These are phyloP conservation scores for Candida ovalis DNA, from an alignment of 805 yeast species.

Conservation along the genomic window DNA sequence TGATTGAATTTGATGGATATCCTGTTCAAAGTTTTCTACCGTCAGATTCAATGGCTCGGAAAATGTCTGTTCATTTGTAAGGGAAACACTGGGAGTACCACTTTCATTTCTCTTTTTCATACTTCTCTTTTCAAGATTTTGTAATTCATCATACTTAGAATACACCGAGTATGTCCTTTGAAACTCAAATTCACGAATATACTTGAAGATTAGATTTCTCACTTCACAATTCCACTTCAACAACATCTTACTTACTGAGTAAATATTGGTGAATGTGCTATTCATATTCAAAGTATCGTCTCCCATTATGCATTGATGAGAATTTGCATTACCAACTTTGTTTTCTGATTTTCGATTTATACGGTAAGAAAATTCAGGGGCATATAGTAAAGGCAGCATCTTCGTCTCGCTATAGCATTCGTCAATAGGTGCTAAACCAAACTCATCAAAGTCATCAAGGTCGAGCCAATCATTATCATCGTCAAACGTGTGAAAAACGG, in stretches of 20 bases:
- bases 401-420: constrained; percentile 37
- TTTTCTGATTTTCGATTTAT: constrained; percentile 39
- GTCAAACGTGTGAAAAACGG: constrained; percentile 39
- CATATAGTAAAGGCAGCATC: constrained; percentile 59
- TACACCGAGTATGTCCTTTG: constrained; percentile 42
- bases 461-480: constrained; percentile 61
- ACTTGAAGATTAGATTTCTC: constrained; percentile 61
- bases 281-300: constrained; percentile 22
- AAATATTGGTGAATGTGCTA: constrained; percentile 55
- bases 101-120: background rate
- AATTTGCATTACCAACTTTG: constrained; percentile 46
- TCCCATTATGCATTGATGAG: constrained; percentile 65
- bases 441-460: constrained; percentile 56
- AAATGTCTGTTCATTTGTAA: background rate
- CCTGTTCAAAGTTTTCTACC: constrained; percentile 44
- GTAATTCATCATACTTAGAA: constrained; percentile 23
- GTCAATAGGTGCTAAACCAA: constrained; percentile 39
- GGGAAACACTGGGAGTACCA: background rate
- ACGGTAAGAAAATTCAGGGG: constrained; percentile 71
- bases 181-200: constrained; percentile 46
- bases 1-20: constrained; percentile 39
- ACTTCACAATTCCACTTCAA: constrained; percentile 74
- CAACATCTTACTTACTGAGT: constrained; percentile 66
- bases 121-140: constrained; percentile 16
- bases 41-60: background rate